Evolutionary conservation across 164 flowering plant species (phyloP), one percentile per base, ranked within the genome.

Genomic region (Stephania cephalantha): DNA sequence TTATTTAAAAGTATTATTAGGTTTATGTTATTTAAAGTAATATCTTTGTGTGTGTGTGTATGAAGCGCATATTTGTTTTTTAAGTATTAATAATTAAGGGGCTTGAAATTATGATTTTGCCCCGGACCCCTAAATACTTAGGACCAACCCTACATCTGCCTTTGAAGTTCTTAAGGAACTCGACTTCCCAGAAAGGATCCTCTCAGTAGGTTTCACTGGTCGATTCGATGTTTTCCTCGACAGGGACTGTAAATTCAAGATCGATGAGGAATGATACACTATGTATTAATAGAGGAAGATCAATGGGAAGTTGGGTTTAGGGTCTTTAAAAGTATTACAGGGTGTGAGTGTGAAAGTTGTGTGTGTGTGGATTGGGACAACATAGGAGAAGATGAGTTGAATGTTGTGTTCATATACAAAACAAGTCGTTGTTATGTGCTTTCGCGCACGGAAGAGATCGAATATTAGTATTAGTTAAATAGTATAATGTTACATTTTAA

Each of bases 311-410:
- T 61, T 82, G 9, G 69, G 67, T 4, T 67, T 69, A 67, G 82
- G 82, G 9, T 77, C 82, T 22, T 58, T 82, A 71, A 82, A 48
- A 65, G 76, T 79, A 20, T 69, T 82, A 70, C 58, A 82, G 29
- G 84, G 84, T 5, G 84, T 82, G n/a, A 75, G 73, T n/a, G 82
- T 82, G 17, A 82, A 79, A 79, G 61, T 79, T 4, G 22, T 77
- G 46, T 52, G 46, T 52, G 20, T 82, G 6, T 82, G 84, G 84
- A 7, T 79, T 5, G 45, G 77, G 29, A 82, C 25, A 67, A 74
- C 25, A 77, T 46, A 30, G 78, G 31, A 5, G 68, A 46, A 45
- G 78, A 69, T 1, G 9, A 76, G 10, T 72, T 82, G 78, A 42
- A 75, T 46, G 25, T 25, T 25, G 25, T 25, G 25, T 25, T 25